phyloP scores from a whole-genome alignment of 305 asterid species.

The Caryopteris hybrid region DNA sequence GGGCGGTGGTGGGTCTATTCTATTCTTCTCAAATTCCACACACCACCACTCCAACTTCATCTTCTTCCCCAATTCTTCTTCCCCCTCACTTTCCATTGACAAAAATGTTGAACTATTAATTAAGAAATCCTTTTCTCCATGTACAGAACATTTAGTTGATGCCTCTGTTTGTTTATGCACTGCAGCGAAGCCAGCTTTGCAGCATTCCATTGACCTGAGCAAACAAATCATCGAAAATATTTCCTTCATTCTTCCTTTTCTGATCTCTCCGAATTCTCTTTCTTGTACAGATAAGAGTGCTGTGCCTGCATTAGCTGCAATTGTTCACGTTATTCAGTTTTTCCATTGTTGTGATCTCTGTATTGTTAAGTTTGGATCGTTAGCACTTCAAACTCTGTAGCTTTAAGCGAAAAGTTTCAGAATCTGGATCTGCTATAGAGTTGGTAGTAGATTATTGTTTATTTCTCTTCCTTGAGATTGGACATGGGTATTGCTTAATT shows the following conservation, averaged over 20 bases:
- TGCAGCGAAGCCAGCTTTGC: background rate
- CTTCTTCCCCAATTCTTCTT: conserved; percentile 33
- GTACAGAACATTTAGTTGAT: background rate
- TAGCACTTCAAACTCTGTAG: background rate
- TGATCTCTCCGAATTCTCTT: background rate
- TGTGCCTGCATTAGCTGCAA: background rate
- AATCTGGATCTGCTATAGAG: conserved; percentile 29
- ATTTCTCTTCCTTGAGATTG: conserved; percentile 3
- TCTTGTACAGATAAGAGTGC: background rate
- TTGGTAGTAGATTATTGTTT: background rate
- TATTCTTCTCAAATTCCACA: conserved; percentile 27
- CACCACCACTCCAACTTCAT: conserved; percentile 21
- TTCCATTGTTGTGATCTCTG: background rate
- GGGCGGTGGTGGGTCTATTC: conserved; percentile 39
- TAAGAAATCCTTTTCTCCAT: background rate
- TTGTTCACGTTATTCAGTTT: background rate
- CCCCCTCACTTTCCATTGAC: background rate
- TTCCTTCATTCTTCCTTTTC: background rate
- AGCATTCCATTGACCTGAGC: background rate
- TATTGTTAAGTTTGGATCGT: conserved; percentile 1
- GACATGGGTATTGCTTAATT: conserved; percentile 32
- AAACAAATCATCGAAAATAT: background rate
- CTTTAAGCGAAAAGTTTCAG: conserved; percentile 14
- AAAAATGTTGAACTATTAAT: background rate
- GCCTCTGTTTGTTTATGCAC: background rate